phyloP scores from a whole-genome alignment of 2,329 filamentous ascomycete genomes.

The Colletotrichum falcatum region DNA sequence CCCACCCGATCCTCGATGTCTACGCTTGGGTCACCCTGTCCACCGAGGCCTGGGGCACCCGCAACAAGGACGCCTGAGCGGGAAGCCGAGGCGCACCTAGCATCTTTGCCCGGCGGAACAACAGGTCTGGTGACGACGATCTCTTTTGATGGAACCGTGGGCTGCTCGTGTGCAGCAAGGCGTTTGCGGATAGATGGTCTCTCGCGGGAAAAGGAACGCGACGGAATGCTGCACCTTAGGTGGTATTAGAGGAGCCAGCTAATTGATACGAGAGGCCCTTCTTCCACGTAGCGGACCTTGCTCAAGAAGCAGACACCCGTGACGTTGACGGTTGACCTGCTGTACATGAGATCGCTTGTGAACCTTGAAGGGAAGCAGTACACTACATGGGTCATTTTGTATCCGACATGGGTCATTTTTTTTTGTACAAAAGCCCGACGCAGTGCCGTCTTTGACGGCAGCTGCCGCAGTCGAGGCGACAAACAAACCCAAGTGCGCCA shows the following conservation, averaged over 20 bases:
- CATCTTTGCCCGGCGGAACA: neutral
- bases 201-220: too few species aligned
- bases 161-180: neutral
- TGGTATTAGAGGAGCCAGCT: accelerated
- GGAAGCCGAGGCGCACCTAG: neutral
- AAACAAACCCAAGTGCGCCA: neutral
- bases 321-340: too few species aligned
- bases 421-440: neutral
- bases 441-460: slow-evolving; percentile 4
- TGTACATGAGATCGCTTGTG: neutral
- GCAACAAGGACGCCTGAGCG: slow-evolving; percentile 14
- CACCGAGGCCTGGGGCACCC: slow-evolving; percentile 33
- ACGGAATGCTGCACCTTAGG: too few species aligned
- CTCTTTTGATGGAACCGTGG: neutral
- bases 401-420: neutral
- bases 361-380: too few species aligned
- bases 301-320: neutral
- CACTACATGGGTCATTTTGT: neutral
- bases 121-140: neutral
- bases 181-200: neutral
- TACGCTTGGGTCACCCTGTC: slow-evolving; percentile 34
- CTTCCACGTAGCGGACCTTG: neutral
- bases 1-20: slow-evolving; percentile 29
- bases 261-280: neutral
- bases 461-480: neutral